These are phyloP conservation scores for Haberlea rhodopensis DNA, from an alignment of 257 asterid species.

Conservation along the genomic window DNA sequence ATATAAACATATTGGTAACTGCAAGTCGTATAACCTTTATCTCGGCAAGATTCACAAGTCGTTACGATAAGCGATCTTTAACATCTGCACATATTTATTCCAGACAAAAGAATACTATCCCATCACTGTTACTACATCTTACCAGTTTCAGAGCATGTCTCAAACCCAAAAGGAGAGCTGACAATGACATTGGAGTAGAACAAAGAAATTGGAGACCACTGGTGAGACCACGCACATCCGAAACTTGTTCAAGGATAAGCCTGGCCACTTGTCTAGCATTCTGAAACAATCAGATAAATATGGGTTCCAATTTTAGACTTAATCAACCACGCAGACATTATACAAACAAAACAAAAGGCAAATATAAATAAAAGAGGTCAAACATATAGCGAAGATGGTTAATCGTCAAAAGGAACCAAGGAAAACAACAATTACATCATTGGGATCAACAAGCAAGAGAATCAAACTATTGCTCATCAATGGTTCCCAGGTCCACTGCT, in stretches of 20 bases:
- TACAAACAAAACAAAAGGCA: neutral
- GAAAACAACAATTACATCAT: slow-evolving; percentile 59
- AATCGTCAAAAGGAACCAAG: slow-evolving; percentile 19
- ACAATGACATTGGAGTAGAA: slow-evolving; percentile 62
- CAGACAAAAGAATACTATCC: slow-evolving; percentile 17
- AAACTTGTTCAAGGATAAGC: slow-evolving; percentile 82
- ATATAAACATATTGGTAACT: slow-evolving; percentile 6
- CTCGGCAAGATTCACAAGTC: slow-evolving; percentile 19
- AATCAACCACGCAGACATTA: neutral
- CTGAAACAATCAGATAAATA: slow-evolving; percentile 51
- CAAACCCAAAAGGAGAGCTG: slow-evolving; percentile 62
- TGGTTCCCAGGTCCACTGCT: slow-evolving; percentile 97
- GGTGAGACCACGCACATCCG: slow-evolving; percentile 71
- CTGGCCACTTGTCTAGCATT: slow-evolving; percentile 74
- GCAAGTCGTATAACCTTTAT: slow-evolving; percentile 21
- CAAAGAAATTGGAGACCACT: slow-evolving; percentile 84
- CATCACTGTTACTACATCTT: slow-evolving; percentile 32
- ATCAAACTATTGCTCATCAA: slow-evolving; percentile 80
- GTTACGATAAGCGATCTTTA: slow-evolving; percentile 5
- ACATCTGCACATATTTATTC: slow-evolving; percentile 17
- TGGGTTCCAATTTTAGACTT: slow-evolving; percentile 24
- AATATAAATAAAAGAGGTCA: neutral
- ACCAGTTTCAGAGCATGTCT: slow-evolving; percentile 91
- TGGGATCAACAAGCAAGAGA: slow-evolving; percentile 88
- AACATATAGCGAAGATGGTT: slow-evolving; percentile 10